These are phyloP conservation scores for Priceomyces medius DNA, from an alignment of 805 yeast species.

Conservation along the genomic window DNA sequence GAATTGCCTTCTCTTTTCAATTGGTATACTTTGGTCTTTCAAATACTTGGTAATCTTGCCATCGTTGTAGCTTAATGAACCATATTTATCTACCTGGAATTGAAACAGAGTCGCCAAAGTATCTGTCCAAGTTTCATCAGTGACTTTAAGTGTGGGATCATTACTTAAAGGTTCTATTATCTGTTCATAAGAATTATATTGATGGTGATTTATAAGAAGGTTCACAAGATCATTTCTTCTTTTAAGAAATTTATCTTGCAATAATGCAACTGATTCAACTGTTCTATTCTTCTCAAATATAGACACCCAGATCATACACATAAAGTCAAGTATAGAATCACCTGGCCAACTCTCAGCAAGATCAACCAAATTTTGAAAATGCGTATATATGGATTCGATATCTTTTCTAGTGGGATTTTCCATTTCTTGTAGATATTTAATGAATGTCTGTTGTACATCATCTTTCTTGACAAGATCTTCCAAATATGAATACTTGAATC, in stretches of 20 bases:
- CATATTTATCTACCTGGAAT: slow-evolving; percentile 13
- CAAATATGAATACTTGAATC: not conserved
- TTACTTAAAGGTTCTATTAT: slow-evolving; percentile 17
- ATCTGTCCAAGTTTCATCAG: slow-evolving; percentile 24
- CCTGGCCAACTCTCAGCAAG: slow-evolving; percentile 19
- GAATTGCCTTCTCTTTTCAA: slow-evolving; percentile 19
- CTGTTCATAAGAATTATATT: slow-evolving; percentile 20
- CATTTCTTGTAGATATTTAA: slow-evolving; percentile 12
- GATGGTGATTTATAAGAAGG: slow-evolving; percentile 26
- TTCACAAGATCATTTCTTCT: slow-evolving; percentile 23
- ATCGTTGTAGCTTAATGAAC: slow-evolving; percentile 11
- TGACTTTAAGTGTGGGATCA: not conserved
- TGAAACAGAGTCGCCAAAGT: slow-evolving; percentile 22
- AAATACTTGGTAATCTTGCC: slow-evolving; percentile 15
- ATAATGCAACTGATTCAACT: slow-evolving; percentile 4
- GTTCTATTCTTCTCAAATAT: slow-evolving; percentile 13
- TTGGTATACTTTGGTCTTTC: slow-evolving; percentile 9
- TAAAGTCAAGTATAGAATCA: slow-evolving; percentile 15
- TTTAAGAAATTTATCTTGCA: slow-evolving; percentile 18
- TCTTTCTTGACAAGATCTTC: slow-evolving; percentile 1
- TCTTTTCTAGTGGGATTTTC: slow-evolving; percentile 9
- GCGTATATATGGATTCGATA: slow-evolving; percentile 13
- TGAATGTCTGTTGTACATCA: slow-evolving; percentile 10
- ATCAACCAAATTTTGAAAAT: slow-evolving; percentile 23
- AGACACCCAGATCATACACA: slow-evolving; percentile 24